Percentiles rank a stretch among this genome's conserved stretches.
Conservation (phyloP, 2,329 filamentous ascomycete species). For the Fusarium piperis region DNA sequence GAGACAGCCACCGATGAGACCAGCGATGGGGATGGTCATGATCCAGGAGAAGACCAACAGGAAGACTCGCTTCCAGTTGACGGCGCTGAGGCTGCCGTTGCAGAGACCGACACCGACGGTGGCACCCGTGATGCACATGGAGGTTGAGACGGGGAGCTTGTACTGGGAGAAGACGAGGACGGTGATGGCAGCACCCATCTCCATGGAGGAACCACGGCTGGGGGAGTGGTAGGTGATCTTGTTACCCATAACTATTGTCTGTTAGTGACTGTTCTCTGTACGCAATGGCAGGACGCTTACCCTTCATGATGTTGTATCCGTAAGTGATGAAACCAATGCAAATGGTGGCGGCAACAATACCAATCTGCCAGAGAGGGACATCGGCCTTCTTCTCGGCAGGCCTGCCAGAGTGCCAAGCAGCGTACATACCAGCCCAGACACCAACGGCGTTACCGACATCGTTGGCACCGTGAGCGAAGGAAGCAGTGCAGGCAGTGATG, state of each 20-base stretch:
- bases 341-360: slow-evolving; percentile 71
- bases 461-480: slow-evolving; percentile 81
- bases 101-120: slow-evolving; percentile 82
- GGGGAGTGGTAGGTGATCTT: slow-evolving; percentile 77
- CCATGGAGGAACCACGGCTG: slow-evolving; percentile 73
- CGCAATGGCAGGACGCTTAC: slow-evolving; percentile 50
- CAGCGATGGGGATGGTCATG: slow-evolving; percentile 56
- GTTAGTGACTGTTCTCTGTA: slow-evolving; percentile 15
- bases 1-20: slow-evolving; percentile 52
- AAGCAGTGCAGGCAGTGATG: slow-evolving; percentile 75
- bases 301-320: slow-evolving; percentile 87
- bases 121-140: slow-evolving; percentile 83
- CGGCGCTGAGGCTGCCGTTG: slow-evolving; percentile 75
- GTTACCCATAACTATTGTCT: slow-evolving; percentile 75
- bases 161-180: slow-evolving; percentile 80
- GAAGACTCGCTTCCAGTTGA: slow-evolving; percentile 79
- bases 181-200: slow-evolving; percentile 81
- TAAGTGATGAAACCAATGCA: slow-evolving; percentile 77
- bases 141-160: slow-evolving; percentile 79
- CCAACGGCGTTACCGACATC: slow-evolving; percentile 79
- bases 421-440: slow-evolving; percentile 76
- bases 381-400: slow-evolving; percentile 69
- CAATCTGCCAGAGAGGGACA: slow-evolving; percentile 81
- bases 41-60: slow-evolving; percentile 72
- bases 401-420: slow-evolving; percentile 71